Conservation (phyloP, 2,329 filamentous ascomycete genomes). For the Diaporthe caulivora region DNA sequence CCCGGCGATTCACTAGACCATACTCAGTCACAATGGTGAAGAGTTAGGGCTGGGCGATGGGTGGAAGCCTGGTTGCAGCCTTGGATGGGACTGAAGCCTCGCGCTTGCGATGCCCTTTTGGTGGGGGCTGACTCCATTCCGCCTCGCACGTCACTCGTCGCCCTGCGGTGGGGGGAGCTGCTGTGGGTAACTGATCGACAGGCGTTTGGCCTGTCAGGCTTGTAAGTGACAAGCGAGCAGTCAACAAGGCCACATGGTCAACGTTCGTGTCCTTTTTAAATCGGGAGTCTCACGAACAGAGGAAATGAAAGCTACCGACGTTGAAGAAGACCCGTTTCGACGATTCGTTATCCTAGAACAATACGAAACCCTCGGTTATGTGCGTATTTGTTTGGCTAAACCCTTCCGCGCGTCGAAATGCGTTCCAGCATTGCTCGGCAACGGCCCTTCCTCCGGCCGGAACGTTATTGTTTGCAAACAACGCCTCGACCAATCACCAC, state of each 20-base stretch:
- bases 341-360: no score
- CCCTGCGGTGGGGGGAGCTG: background rate
- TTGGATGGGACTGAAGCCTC: background rate
- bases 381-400: background rate
- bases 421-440: conserved; percentile 34
- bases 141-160: background rate
- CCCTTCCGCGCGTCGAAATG: background rate
- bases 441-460: conserved; percentile 15
- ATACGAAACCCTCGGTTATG: background rate
- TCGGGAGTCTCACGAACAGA: background rate
- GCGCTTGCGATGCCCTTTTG: background rate
- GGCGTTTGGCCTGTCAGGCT: background rate
- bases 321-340: background rate
- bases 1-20: background rate
- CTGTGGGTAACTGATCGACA: background rate
- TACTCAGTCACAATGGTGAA: background rate
- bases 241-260: background rate
- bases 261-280: background rate
- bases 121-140: background rate
- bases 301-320: background rate
- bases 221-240: background rate
- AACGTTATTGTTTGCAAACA: conserved; percentile 14
- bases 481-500: conserved; percentile 25
- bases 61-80: background rate
- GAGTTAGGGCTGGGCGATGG: background rate